Evolutionary conservation across 2,329 filamentous ascomycete species (phyloP).

Genomic region (Arachnomyces sp.): DNA sequence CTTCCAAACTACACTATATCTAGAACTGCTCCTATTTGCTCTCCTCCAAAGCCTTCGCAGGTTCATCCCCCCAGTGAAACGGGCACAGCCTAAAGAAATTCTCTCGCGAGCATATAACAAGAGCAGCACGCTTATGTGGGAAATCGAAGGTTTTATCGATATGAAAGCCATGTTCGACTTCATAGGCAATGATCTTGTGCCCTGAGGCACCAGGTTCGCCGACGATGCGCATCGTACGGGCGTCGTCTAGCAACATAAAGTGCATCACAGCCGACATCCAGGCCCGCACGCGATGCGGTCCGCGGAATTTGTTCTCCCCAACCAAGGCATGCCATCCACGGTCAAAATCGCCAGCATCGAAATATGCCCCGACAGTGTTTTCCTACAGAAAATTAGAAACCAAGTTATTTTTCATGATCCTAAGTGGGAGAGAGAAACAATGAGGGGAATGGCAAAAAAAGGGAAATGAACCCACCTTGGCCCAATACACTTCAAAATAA

Average conservation of each 20-base stretch:
- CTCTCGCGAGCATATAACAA: slow-evolving; percentile 58
- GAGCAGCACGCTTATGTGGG: slow-evolving; percentile 62
- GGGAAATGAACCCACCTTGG: slow-evolving; percentile 42
- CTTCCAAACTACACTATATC: too few relatives aligned
- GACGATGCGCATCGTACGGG: slow-evolving; percentile 47
- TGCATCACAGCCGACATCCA: slow-evolving; percentile 54
- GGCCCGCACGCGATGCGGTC: slow-evolving; percentile 48
- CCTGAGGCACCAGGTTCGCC: slow-evolving; percentile 66
- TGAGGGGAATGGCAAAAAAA: neutral
- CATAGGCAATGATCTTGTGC: slow-evolving; percentile 63
- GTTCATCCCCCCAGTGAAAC: too few relatives aligned
- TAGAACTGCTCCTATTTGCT: too few relatives aligned
- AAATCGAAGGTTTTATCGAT: slow-evolving; percentile 66
- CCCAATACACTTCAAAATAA: slow-evolving; percentile 78
- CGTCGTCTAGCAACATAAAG: slow-evolving; percentile 54
- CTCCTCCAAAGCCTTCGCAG: too few relatives aligned
- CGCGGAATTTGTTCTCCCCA: slow-evolving; percentile 48
- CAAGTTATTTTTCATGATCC: neutral
- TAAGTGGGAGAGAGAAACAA: neutral
- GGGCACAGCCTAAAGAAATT: slow-evolving; percentile 57
- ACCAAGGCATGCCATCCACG: slow-evolving; percentile 55
- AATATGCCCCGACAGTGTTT: slow-evolving; percentile 54
- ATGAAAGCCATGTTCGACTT: slow-evolving; percentile 65
- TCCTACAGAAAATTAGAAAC: slow-evolving; percentile 32
- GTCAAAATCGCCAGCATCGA: slow-evolving; percentile 49